Evolutionary conservation across 768 basidiomycete genomes (phyloP), one percentile per base, ranked within the genome.

Genomic region (Hortiboletus flavorubellus): DNA sequence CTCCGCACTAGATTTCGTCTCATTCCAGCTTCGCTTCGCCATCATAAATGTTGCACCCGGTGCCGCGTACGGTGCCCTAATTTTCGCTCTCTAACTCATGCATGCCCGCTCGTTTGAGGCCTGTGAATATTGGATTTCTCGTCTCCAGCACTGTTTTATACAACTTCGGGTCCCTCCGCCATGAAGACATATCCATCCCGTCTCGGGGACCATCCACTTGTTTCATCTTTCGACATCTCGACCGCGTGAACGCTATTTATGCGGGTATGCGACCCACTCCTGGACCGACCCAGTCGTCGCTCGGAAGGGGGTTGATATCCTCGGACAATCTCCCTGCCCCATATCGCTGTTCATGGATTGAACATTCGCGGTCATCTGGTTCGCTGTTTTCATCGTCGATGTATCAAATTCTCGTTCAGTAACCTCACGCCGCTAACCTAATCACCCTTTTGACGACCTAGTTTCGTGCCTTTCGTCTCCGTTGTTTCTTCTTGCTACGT

Each of bases 101-200:
- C 68, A 59, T 66, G 59, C 66, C 70, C 62, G 45, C 68, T 68
- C 58, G 67, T 67, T 70, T 54, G 60, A 56, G 61, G 65, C 60
- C 53, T 71, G 72, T 73, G 69, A 72, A 72, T 72, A 72, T 65
- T 64, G 71, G 69, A 64, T 60, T 61, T 58, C 49, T 63, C 58
- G 60, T 67, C 59, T 55, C 52, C 42, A 56, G 49, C 55, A 49
- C 33, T 66, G 62, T 62, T 52, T 59, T 56, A 70, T 64, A 59
- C 58, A 51, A 59, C 29, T 59, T 63, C 46, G 54, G 65, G 63
- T 64, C 61, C 66, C 58, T 59, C 48, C 65, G 63, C 56, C 66
- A 70, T 72, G 67, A 70, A 80, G 82, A 83, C 82, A 78, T 83
- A 83, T 84, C 78, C 81, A 81, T 83, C 79, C 81, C 75, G 82